Conservation (phyloP, 148 eudicot species). For the Camellia sinensis region DNA sequence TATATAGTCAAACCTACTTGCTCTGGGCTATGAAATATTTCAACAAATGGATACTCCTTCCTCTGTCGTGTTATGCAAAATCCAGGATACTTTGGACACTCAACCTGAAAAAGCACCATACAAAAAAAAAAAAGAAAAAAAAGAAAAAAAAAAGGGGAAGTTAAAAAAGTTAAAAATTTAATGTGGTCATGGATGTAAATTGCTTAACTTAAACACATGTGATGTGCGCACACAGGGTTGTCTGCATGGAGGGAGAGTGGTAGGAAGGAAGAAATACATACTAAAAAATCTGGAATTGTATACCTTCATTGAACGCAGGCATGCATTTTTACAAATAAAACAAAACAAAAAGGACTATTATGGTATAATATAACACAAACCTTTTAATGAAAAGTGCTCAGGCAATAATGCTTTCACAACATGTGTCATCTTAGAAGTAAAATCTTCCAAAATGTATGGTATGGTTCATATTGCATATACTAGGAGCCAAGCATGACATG, state of each 20-base stretch:
- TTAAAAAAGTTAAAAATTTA: neutral
- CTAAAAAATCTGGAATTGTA: no score
- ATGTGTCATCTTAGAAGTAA: neutral
- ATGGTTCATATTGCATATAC: slow-evolving; percentile 1
- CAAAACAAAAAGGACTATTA: neutral
- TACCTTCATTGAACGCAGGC: no score
- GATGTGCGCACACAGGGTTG: neutral
- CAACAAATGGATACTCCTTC: slow-evolving; percentile 92
- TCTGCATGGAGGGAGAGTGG: no score
- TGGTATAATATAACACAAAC: neutral
- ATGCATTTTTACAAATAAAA: neutral
- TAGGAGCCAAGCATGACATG: neutral
- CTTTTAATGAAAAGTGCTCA: neutral
- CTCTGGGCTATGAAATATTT: slow-evolving; percentile 87
- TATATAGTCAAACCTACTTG: slow-evolving; percentile 50
- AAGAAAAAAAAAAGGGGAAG: neutral
- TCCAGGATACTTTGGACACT: slow-evolving; percentile 98
- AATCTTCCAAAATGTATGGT: neutral
- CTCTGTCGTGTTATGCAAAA: slow-evolving; percentile 85
- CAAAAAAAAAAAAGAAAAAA: neutral
- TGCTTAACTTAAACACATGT: neutral
- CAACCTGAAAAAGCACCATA: slow-evolving; percentile 60
- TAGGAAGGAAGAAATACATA: no score
- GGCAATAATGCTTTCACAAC: neutral
- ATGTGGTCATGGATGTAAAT: neutral